These are phyloP conservation scores for Xerocomus potaroensis DNA, from an alignment of 768 basidiomycete genomes.

Conservation along the genomic window DNA sequence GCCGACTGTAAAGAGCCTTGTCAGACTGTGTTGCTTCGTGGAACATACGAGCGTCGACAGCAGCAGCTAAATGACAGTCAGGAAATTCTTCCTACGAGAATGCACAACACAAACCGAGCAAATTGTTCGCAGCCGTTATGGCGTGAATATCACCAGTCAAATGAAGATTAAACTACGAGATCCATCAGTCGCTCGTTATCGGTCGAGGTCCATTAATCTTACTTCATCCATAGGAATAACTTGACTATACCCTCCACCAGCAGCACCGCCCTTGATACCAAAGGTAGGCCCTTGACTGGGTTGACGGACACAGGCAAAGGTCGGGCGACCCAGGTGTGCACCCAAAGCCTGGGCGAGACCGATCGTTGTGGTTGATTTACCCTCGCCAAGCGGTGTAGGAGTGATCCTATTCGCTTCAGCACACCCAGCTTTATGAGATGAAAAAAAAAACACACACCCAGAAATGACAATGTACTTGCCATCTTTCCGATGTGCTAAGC, in stretches of 20 bases:
- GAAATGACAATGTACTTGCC: conserved; percentile 97
- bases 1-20: conserved; percentile 89
- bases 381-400: conserved; percentile 94
- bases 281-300: conserved; percentile 99
- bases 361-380: conserved; percentile 97
- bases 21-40: conserved; percentile 95
- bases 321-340: conserved; percentile 86
- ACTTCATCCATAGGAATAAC: conserved; percentile 99
- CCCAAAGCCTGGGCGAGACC: conserved; percentile 95
- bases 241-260: conserved; percentile 97
- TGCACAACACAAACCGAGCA: conserved; percentile 57
- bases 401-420: conserved; percentile 62
- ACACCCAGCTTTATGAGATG: background rate
- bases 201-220: conserved; percentile 7
- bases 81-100: background rate
- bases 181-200: conserved; percentile 3
- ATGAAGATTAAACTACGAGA: conserved; percentile 82
- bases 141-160: conserved; percentile 98
- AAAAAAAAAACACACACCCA: conserved; percentile 47
- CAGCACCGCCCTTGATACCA: conserved; percentile 98
- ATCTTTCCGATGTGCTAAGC: conserved; percentile 78
- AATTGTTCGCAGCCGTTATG: conserved; percentile 94
- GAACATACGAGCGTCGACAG: conserved; percentile 95
- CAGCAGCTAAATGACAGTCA: conserved; percentile 63
- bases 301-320: conserved; percentile 96